Evolutionary conservation across 768 basidiomycete genomes (phyloP).

Genomic region (Aureoboletus auriporus): DNA sequence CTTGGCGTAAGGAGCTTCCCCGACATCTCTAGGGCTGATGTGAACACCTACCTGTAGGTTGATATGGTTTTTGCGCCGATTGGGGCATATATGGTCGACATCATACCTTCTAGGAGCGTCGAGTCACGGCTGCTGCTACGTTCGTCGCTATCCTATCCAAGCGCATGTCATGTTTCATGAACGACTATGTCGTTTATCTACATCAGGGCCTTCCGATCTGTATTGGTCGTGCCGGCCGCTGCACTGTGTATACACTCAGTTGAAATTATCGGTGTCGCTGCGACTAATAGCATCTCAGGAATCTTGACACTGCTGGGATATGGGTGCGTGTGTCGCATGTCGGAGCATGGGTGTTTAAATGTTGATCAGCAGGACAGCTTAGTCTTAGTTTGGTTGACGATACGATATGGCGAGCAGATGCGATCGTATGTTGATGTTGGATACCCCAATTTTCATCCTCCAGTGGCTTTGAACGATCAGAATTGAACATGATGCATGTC

Average conservation of each 20-base stretch:
- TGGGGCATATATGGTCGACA: slow-evolving; percentile 58
- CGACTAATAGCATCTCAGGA: slow-evolving; percentile 46
- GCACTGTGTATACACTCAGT: slow-evolving; percentile 39
- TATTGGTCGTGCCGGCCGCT: slow-evolving; percentile 13
- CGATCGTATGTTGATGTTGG: slow-evolving; percentile 55
- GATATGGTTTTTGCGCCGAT: slow-evolving; percentile 53
- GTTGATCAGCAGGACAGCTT: slow-evolving; percentile 32
- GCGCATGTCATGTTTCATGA: too few species aligned
- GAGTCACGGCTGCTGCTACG: slow-evolving; percentile 57
- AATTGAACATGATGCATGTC: neutral
- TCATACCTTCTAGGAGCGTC: slow-evolving; percentile 57
- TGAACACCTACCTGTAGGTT: slow-evolving; percentile 34
- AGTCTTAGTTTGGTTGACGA: slow-evolving; percentile 46
- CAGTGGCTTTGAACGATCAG: neutral
- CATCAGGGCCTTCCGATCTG: slow-evolving; percentile 18
- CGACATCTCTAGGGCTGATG: neutral
- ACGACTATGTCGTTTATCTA: too few species aligned
- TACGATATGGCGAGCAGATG: slow-evolving; percentile 54
- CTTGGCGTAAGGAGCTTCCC: slow-evolving; percentile 45
- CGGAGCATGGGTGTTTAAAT: neutral
- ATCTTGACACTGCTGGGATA: slow-evolving; percentile 47
- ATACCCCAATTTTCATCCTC: slow-evolving; percentile 34
- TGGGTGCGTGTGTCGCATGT: slow-evolving; percentile 36
- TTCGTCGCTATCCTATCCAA: slow-evolving; percentile 33
- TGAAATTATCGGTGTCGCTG: slow-evolving; percentile 45